Base-by-base conservation (phyloP, 2,329 filamentous ascomycete species). In the Diaporthe nobilis region DNA sequence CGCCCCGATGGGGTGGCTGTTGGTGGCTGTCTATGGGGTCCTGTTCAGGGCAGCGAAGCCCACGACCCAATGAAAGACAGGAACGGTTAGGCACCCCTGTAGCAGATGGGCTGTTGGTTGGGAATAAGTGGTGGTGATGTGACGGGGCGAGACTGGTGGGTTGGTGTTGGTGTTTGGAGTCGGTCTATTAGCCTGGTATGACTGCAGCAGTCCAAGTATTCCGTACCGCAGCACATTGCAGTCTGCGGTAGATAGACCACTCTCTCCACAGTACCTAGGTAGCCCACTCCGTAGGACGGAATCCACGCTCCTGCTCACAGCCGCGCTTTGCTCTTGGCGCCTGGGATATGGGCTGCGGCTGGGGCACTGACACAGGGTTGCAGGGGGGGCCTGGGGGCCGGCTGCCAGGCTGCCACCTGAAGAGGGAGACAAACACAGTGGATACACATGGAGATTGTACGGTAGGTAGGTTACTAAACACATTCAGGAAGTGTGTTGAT, bases 321-420 rank as follows among this genome's bases (percentile, higher is more conserved):
- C 65, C 65, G 65, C 63, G 63, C 65, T 47, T 22, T 47, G 13
- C n/a, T 42, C 65, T 70, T 70, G 65, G 47, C 65, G 65, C 47
- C 65, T 25, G 22, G 63, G 44, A 47, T 63, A 47, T 63, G 1
- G 8, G n/a, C 60, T 63, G 28, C 20, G 44, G 63, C 63, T 53
- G 63, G 12, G 44, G 31, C 31, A 37, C 44, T 22, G 63, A 28
- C 61, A 28, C 44, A 31, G 31, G 63, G 63, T 31, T 49, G 10
- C 31, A 51, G 31, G 28, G 31, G 28, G 53, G 53, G 28, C 25
- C 53, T 3, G 25, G 28, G 53, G 53, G 28, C 25, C 53, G 10
- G 25, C 28, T 58, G 55, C 28, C 55, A 58, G 28, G 31, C 31
- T 17, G 63, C 63, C 44, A 28, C 31, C 63, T 17, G 12, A 39